Conservation (phyloP, 176 grass and related monocot species). For the Eragrostis curvula region DNA sequence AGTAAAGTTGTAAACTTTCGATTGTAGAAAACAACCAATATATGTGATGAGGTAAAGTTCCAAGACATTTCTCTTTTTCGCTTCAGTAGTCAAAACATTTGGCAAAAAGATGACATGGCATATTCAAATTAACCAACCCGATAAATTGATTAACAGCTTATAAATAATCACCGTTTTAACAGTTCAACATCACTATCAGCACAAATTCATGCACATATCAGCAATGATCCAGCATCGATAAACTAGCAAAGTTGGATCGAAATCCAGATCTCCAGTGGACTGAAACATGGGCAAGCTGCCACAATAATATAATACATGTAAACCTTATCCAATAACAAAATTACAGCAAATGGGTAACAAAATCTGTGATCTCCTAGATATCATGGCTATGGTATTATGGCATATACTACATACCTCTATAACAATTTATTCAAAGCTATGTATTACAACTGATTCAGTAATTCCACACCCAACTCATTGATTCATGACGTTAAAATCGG, state of each 20-base stretch:
- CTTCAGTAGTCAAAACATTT: background rate
- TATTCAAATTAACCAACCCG: too few relatives aligned
- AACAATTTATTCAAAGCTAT: conserved; percentile 39
- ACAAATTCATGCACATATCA: background rate
- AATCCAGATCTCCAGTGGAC: background rate
- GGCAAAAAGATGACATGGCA: background rate
- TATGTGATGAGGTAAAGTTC: background rate
- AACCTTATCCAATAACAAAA: conserved; percentile 28
- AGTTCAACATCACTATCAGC: too few relatives aligned
- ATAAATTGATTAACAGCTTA: background rate
- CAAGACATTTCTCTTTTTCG: too few relatives aligned
- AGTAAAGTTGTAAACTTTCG: background rate
- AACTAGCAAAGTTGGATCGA: background rate
- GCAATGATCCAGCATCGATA: background rate
- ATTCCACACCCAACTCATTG: conserved; percentile 22
- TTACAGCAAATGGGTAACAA: conserved; percentile 36
- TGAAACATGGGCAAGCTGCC: conserved; percentile 9
- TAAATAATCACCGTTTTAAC: too few relatives aligned
- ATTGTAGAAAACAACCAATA: background rate
- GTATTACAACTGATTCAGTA: conserved; percentile 32
- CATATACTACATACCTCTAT: conserved; percentile 58
- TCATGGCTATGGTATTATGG: conserved; percentile 36
- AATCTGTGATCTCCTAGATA: conserved; percentile 38
- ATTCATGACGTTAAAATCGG: conserved; percentile 5
- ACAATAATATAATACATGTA: conserved; percentile 45